Base-by-base conservation (phyloP, 805 yeast species). In the Candida maris region DNA sequence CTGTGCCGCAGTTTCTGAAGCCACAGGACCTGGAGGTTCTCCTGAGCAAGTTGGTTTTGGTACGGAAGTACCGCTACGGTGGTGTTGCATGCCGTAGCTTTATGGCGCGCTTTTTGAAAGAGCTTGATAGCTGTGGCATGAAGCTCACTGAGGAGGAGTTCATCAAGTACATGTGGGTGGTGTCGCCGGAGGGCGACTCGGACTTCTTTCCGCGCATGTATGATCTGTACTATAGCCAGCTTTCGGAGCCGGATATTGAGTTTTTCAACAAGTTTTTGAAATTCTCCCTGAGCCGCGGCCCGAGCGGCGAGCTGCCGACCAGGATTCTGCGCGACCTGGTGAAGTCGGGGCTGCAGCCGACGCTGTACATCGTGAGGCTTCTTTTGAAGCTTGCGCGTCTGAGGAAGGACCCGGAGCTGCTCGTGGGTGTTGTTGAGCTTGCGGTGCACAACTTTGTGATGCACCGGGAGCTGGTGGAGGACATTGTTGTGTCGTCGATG, bases 171-270 rank as follows among this genome's bases (percentile, higher is more conserved):
- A 18, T 35, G 34, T 29, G 27, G 10, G 37, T 86, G 85, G 95
- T 77, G 87, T 34, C 89, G 80, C 64, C 95, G 94, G 24, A 86
- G 85, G 63, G 82, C 80, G 68, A 73, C 70, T 57, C 80, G 79
- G 59, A 85, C 84, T 57, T 75, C 84, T 47, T 81, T 88, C 46
- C 77, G 79, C 52, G 97, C 97, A 8, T 97, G 97, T 32, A 91
- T 97, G 1, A 97, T 97, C 5, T 97, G 89, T 60, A 93, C 89
- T 71, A 93, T 97, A 1, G 97, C 97, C 15, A 85, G 96, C 4
- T 78, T 88, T 24, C 82, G 81, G 20, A 71, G 85, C 27, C 77
- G 75, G 45, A 79, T 86, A 19, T 84, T 19, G 37, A 39, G n/a
- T 35, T 32, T 32, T 35, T 25, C 29, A 27, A 39, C 22, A 28